These are phyloP conservation scores for Phytophthora aleatoria DNA, from an alignment of 352 stramenopile genomes.

Conservation along the genomic window DNA sequence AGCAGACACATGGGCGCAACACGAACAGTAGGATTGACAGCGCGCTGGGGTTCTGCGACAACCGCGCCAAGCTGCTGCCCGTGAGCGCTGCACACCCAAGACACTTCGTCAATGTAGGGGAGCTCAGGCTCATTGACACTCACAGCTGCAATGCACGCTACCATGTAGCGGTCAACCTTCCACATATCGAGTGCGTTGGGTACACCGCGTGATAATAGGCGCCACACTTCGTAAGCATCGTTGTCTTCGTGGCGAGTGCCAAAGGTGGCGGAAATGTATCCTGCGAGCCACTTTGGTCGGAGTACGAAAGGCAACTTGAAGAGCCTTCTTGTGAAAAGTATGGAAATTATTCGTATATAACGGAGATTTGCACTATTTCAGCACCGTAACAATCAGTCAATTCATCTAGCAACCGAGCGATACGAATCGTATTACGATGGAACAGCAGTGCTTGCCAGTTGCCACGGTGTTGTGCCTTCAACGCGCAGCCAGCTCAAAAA, in stretches of 20 bases:
- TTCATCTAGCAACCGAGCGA: slow-evolving; percentile 23
- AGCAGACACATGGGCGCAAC: slow-evolving; percentile 20
- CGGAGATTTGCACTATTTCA: slow-evolving; percentile 12
- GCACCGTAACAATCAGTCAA: slow-evolving; percentile 25
- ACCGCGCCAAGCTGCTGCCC: neutral
- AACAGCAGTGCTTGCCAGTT: slow-evolving; percentile 20
- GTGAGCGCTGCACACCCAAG: slow-evolving; percentile 1
- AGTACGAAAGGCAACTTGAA: no score
- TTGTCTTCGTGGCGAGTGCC: slow-evolving; percentile 1
- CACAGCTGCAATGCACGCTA: no score
- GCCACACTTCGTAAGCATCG: slow-evolving; percentile 1
- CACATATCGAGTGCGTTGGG: no score
- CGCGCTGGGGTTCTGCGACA: slow-evolving; percentile 14
- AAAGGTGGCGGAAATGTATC: neutral
- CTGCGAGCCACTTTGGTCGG: no score
- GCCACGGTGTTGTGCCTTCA: slow-evolving; percentile 11
- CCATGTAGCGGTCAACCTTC: no score
- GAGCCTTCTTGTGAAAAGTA: neutral
- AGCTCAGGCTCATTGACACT: no score
- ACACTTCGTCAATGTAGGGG: neutral
- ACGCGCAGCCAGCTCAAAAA: slow-evolving; percentile 23
- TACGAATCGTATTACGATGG: slow-evolving; percentile 1
- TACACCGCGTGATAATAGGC: neutral
- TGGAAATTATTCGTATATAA: neutral
- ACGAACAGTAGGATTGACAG: slow-evolving; percentile 19